A percentile compares a stretch with the other conserved stretches of the same genome.
phyloP scores from a whole-genome alignment of 495 filamentous ascomycete genomes.

The Xylaria venustula region DNA sequence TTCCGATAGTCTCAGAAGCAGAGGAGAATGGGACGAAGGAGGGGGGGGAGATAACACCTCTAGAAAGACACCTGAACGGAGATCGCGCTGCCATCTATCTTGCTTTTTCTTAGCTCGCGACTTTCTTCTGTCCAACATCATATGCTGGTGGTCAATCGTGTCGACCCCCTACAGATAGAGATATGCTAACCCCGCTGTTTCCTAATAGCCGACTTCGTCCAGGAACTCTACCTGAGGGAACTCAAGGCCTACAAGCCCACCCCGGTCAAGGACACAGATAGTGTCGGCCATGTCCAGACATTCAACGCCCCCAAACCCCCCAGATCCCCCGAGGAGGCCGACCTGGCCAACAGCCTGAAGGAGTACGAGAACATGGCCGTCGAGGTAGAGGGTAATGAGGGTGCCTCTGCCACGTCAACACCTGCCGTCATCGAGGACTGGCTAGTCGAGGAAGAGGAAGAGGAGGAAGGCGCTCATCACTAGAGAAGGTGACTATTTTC shows the following conservation, averaged over 20 bases:
- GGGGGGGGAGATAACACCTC: no score
- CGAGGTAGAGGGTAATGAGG: constrained; percentile 87
- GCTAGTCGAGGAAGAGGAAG: constrained; percentile 50
- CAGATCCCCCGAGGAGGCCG: constrained; percentile 84
- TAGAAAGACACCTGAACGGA: no score
- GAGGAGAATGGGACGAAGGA: no score
- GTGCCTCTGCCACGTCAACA: constrained; percentile 27
- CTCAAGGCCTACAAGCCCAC: constrained; percentile 89
- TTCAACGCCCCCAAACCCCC: constrained; percentile 78
- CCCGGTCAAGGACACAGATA: constrained; percentile 77
- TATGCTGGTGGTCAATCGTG: no score
- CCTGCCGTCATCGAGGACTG: constrained; percentile 47
- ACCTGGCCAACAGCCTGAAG: constrained; percentile 85
- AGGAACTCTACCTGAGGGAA: constrained; percentile 94
- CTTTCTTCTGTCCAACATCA: no score
- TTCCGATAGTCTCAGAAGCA: neutral
- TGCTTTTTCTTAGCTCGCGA: no score
- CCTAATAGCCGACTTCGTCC: constrained; percentile 80
- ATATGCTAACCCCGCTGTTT: neutral
- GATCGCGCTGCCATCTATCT: no score
- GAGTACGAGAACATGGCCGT: constrained; percentile 89
- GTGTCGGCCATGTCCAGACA: constrained; percentile 87
- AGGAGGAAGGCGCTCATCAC: constrained; percentile 38
- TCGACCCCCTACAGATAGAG: no score
- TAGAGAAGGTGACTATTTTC: constrained; percentile 21